Base-by-base conservation (phyloP, 179 eudicot genomes). In the Drosera spatulata region DNA sequence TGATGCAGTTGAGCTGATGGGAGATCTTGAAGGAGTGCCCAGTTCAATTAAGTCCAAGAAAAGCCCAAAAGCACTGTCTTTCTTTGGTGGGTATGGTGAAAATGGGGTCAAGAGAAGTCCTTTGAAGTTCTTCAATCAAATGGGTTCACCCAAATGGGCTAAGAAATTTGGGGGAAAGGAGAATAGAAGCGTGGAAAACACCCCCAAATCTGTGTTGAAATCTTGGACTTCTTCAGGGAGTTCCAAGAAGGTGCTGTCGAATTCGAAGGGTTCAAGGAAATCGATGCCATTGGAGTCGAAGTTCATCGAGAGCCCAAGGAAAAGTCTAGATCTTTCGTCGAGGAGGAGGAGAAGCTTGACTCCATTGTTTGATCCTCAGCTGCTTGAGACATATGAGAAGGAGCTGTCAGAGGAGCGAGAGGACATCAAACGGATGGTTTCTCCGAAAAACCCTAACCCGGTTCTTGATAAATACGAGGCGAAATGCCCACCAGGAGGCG, bases 1-100 rank as follows among this genome's bases (percentile, higher is more conserved):
- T 38, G 79, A 91, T 45, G 73, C 96, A 40, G 81, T 88, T 90
- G 97, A 87, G 65, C 74, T 91, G 4, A 91, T 91, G 97, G 78
- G 75, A 40, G 97, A 78, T 60, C 85, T 91, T 48, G 96, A 87
- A 45, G 49, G 49, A 61, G 94, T 45, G 0, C 71, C 76, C 12
- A 45, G 12, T 33, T 58, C 79, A 45, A 45, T 45, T 10, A 45
- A 45, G 14, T 51, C 61, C 9, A 80, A 79, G 77, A 75, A 59
- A 41, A 83, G 85, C 66, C 82, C 84, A 2, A 81, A 71, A 61
- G 44, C 79, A 38, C 22, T 61, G 33, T 80, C 49, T 45, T 45
- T 45, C 49, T 45, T 45, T 10, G 8, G 49, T 45, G 49, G 49
- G 49, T 6, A 45, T 45, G 49, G 8, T 10, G 49, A 45, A 10